These are phyloP conservation scores for Kodamaea ohmeri DNA, from an alignment of 1,139 yeast species.

Conservation along the genomic window DNA sequence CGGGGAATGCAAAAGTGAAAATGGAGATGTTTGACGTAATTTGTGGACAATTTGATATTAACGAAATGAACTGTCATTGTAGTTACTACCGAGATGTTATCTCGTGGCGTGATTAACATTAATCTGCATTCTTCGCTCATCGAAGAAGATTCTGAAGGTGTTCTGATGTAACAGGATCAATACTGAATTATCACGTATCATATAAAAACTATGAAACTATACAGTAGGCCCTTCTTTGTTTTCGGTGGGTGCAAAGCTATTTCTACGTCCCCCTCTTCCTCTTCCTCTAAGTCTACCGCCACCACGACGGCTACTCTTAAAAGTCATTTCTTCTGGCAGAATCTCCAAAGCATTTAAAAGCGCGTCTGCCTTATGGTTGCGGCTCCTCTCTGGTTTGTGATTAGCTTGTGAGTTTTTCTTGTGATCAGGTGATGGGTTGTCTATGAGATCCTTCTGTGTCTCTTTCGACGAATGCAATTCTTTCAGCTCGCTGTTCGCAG, in stretches of 20 bases:
- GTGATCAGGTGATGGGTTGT: not conserved
- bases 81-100: too few relatives aligned
- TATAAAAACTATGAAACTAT: not conserved
- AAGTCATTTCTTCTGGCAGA: conserved; percentile 11
- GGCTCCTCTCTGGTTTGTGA: not conserved
- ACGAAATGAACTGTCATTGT: too few relatives aligned
- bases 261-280: conserved; percentile 20
- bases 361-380: conserved; percentile 8
- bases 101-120: too few relatives aligned
- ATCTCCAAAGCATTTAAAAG: conserved; percentile 10
- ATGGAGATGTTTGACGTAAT: not conserved
- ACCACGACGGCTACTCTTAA: conserved; percentile 18
- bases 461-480: not conserved
- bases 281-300: conserved; percentile 21
- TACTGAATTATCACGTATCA: too few relatives aligned
- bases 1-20: not conserved
- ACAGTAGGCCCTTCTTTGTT: conserved; percentile 1
- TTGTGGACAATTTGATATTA: too few relatives aligned
- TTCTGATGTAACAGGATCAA: too few relatives aligned
- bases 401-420: not conserved
- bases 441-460: not conserved
- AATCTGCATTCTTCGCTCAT: too few relatives aligned
- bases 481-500: not conserved
- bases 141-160: too few relatives aligned
- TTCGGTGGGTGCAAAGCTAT: not conserved